Evolutionary conservation across 2,329 filamentous ascomycete genomes (phyloP).

Genomic region (Colletotrichum cuscutae): DNA sequence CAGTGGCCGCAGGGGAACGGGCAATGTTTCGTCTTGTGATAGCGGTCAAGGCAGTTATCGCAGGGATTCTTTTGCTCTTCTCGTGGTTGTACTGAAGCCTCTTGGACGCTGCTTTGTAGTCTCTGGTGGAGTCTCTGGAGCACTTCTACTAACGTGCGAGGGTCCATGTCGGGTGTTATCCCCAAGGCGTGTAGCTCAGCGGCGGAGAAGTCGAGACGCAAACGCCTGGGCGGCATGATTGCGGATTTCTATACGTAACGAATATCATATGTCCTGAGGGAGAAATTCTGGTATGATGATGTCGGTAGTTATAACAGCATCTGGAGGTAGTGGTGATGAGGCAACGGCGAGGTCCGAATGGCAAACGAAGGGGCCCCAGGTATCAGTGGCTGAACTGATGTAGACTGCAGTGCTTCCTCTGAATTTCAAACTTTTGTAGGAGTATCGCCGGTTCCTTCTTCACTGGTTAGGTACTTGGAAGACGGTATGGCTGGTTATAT

Average conservation of each 20-base stretch:
- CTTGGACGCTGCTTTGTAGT: too few species aligned
- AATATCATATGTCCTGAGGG: not conserved
- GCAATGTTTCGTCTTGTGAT: conserved; percentile 42
- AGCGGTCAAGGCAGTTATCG: conserved; percentile 42
- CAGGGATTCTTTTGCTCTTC: not conserved
- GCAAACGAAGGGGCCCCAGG: not conserved
- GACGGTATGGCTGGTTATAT: not conserved
- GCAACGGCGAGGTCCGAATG: not conserved
- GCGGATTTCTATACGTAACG: not conserved
- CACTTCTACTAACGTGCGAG: not conserved
- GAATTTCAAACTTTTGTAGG: too few species aligned
- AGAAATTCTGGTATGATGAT: not conserved
- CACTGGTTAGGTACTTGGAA: not conserved
- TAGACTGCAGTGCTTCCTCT: too few species aligned
- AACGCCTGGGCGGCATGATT: not conserved
- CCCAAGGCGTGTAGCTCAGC: not conserved
- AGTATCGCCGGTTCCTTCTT: too few species aligned
- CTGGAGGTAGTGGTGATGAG: not conserved
- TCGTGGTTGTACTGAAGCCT: too few species aligned
- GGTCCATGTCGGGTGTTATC: not conserved
- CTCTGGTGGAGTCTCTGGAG: not conserved
- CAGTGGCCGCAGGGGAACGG: conserved; percentile 46
- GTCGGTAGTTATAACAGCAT: not conserved
- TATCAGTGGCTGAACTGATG: not conserved
- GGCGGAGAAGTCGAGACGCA: not conserved